Conservation (phyloP, 441 rosid species). For the Arabidopsis lyrata region DNA sequence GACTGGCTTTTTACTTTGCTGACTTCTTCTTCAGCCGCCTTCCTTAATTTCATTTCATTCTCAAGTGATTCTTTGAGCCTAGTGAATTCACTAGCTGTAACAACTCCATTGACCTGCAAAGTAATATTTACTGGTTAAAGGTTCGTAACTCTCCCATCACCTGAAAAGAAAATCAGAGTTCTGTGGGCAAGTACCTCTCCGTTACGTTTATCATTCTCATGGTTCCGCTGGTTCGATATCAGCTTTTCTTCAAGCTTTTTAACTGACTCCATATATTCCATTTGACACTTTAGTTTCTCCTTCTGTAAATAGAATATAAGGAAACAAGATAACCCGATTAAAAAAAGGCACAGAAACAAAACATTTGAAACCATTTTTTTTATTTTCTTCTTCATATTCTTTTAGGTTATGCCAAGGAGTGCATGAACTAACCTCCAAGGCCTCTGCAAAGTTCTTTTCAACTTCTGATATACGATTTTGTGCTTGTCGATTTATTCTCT, state of each 20-base stretch:
- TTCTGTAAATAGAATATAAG: constrained; percentile 53
- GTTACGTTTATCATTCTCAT: constrained; percentile 51
- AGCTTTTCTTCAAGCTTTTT: constrained; percentile 91
- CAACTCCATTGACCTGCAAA: constrained; percentile 56
- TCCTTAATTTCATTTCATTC: constrained; percentile 75
- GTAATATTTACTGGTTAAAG: constrained; percentile 8
- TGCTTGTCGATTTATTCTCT: constrained; percentile 80
- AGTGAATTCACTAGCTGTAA: constrained; percentile 60
- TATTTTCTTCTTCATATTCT: neutral
- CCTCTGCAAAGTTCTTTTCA: constrained; percentile 85
- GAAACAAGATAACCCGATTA: neutral
- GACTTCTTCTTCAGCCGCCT: constrained; percentile 85
- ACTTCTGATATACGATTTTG: constrained; percentile 76
- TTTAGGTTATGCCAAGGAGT: constrained; percentile 25
- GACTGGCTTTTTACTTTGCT: constrained; percentile 68
- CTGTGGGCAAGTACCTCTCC: constrained; percentile 62
- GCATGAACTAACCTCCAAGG: constrained; percentile 76
- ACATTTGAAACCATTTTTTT: constrained; percentile 16
- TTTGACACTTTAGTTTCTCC: constrained; percentile 90
- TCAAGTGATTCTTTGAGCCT: constrained; percentile 72
- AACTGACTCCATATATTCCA: constrained; percentile 96
- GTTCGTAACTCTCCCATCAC: constrained; percentile 15
- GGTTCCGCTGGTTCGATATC: constrained; percentile 74
- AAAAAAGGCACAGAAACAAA: constrained; percentile 6
- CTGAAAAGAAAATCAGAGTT: constrained; percentile 19